Conservation (phyloP, 306 rosid species). For the Potentilla sterilis region DNA sequence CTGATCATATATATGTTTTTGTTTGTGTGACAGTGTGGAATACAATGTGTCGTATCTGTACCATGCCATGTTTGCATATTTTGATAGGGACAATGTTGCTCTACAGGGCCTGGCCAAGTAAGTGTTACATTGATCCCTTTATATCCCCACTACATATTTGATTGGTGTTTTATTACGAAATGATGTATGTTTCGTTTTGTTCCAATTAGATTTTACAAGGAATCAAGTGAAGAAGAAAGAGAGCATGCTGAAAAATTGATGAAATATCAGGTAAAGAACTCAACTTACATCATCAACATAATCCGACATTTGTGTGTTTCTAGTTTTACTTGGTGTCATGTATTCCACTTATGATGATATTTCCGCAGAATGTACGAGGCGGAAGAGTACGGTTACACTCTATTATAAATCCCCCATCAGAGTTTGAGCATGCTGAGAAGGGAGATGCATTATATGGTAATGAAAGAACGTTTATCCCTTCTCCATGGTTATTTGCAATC, state of each 20-base stretch:
- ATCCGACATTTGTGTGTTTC: neutral
- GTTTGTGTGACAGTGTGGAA: conserved; percentile 66
- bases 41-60: conserved; percentile 89
- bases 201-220: conserved; percentile 61
- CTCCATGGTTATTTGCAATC: neutral
- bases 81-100: conserved; percentile 86
- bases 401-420: conserved; percentile 58
- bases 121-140: conserved; percentile 3
- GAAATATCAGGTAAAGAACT: conserved; percentile 62
- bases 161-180: conserved; percentile 4
- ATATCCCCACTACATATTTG: neutral
- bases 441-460: conserved; percentile 76
- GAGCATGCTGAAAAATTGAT: conserved; percentile 81
- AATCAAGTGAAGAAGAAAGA: conserved; percentile 89
- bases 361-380: conserved; percentile 67
- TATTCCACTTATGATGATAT: conserved; percentile 4
- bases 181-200: conserved; percentile 5
- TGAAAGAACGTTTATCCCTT: conserved; percentile 9
- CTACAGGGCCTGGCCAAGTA: conserved; percentile 83
- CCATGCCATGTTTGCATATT: conserved; percentile 87
- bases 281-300: neutral
- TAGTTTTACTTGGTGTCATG: neutral
- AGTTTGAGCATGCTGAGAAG: conserved; percentile 59
- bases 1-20: neutral
- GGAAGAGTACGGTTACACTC: conserved; percentile 72